Evolutionary conservation across 257 asterid species (phyloP).

Genomic region (Echium plantagineum): DNA sequence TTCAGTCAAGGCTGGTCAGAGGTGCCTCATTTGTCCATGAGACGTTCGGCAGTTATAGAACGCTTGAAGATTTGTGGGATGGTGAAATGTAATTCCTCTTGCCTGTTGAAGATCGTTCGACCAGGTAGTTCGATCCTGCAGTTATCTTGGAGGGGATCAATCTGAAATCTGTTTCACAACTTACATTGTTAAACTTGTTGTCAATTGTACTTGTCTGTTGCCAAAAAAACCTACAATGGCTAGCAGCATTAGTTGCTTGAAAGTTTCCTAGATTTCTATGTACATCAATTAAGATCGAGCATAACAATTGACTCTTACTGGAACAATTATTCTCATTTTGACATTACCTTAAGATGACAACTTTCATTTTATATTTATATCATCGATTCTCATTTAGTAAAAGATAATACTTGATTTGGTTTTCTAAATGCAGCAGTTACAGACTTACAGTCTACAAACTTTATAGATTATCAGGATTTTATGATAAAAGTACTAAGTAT

Average conservation of each 20-base stretch:
- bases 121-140: not conserved
- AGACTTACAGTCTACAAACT: too few species aligned
- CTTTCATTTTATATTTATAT: too few species aligned
- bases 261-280: too few species aligned
- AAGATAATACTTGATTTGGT: too few species aligned
- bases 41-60: slow-evolving; percentile 41
- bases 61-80: slow-evolving; percentile 62
- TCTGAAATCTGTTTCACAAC: not conserved
- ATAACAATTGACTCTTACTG: not conserved
- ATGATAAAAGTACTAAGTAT: too few species aligned
- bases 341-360: too few species aligned
- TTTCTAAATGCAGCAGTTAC: too few species aligned
- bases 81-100: slow-evolving; percentile 39
- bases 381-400: too few species aligned
- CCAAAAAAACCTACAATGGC: not conserved
- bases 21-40: slow-evolving; percentile 34
- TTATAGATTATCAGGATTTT: too few species aligned
- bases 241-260: not conserved
- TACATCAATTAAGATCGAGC: not conserved
- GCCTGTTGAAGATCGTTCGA: not conserved
- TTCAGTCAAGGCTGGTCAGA: slow-evolving; percentile 47
- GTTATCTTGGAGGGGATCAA: too few species aligned
- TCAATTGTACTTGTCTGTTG: not conserved
- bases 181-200: not conserved
- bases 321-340: too few species aligned